A percentile compares a stretch with the other conserved stretches of the same genome.
These are phyloP conservation scores for Metarhizium brunneum DNA, from an alignment of 2,329 filamentous ascomycete genomes.

Conservation along the genomic window DNA sequence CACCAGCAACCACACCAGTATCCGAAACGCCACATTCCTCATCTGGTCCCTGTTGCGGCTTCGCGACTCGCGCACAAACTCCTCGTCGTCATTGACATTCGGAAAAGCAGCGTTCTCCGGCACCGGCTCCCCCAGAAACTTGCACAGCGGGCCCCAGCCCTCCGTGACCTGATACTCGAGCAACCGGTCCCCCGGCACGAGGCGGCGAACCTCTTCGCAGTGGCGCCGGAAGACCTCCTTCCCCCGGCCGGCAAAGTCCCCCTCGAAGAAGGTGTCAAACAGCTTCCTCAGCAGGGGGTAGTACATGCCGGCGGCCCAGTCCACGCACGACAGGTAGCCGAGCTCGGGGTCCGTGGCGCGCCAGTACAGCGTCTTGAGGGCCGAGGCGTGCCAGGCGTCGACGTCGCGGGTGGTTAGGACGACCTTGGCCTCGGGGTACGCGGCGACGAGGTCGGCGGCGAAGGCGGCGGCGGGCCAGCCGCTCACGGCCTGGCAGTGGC, in stretches of 20 bases:
- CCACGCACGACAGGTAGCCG: conserved; percentile 26
- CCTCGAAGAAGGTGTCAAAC: conserved; percentile 59
- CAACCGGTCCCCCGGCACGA: conserved; percentile 20
- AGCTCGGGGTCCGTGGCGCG: conserved; percentile 53
- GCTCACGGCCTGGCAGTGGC: conserved; percentile 57
- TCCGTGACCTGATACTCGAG: conserved; percentile 25
- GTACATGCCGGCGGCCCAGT: conserved; percentile 60
- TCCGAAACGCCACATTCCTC: conserved; percentile 22
- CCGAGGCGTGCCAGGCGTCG: conserved; percentile 52
- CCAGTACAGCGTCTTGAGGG: conserved; percentile 61
- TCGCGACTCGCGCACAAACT: conserved; percentile 23
- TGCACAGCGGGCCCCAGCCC: conserved; percentile 29
- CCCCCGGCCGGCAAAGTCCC: conserved; percentile 55
- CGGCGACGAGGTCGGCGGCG: conserved; percentile 59
- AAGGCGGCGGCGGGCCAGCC: conserved; percentile 62
- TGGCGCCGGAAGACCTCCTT: conserved; percentile 48
- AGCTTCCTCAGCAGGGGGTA: conserved; percentile 62
- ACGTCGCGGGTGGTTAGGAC: conserved; percentile 59
- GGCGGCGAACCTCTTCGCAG: conserved; percentile 23
- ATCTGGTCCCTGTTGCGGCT: conserved; percentile 24
- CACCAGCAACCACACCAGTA: conserved; percentile 10
- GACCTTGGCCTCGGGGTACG: conserved; percentile 65
- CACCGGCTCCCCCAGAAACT: conserved; percentile 23
- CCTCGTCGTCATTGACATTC: conserved; percentile 25
- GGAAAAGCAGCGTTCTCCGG: conserved; percentile 25